Conservation (phyloP, 371 early-diverging fungal species). For the Apophysomyces elegans region DNA sequence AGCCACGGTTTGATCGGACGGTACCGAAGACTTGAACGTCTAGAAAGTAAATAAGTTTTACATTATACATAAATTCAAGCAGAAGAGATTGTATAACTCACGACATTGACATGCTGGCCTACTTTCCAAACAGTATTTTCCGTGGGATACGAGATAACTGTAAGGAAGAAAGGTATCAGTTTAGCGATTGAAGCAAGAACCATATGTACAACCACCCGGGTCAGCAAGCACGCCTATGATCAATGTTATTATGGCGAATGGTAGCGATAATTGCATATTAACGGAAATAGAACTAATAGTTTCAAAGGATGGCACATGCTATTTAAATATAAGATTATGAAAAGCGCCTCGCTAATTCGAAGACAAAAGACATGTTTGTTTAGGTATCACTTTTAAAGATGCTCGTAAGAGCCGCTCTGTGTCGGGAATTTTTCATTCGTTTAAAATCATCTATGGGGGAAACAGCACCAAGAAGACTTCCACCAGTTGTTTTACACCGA, state of each 20-base stretch:
- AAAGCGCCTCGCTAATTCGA: slow-evolving; percentile 4
- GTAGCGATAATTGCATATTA: background rate
- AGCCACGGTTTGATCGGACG: slow-evolving; percentile 28
- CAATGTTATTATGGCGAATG: background rate
- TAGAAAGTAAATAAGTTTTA: background rate
- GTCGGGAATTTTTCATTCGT: too few relatives aligned
- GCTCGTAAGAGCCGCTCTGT: too few relatives aligned
- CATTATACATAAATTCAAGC: background rate
- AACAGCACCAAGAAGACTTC: too few relatives aligned
- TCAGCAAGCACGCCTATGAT: background rate
- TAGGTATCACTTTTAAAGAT: background rate
- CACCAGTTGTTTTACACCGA: too few relatives aligned
- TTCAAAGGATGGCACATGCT: too few relatives aligned
- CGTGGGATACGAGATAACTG: slow-evolving; percentile 35
- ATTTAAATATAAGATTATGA: background rate
- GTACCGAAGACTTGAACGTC: slow-evolving; percentile 15
- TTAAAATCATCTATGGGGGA: too few relatives aligned
- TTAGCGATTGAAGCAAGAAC: background rate
- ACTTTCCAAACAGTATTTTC: slow-evolving; percentile 37
- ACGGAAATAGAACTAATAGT: background rate
- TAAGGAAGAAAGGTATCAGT: background rate
- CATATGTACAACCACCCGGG: background rate
- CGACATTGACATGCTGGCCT: slow-evolving; percentile 41
- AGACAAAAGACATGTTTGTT: background rate
- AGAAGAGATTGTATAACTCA: background rate